Percentiles rank a stretch among this genome's conserved stretches.
phyloP scores from a whole-genome alignment of 1,284 basidiomycete genomes.

The Ustilago xerochloae region DNA sequence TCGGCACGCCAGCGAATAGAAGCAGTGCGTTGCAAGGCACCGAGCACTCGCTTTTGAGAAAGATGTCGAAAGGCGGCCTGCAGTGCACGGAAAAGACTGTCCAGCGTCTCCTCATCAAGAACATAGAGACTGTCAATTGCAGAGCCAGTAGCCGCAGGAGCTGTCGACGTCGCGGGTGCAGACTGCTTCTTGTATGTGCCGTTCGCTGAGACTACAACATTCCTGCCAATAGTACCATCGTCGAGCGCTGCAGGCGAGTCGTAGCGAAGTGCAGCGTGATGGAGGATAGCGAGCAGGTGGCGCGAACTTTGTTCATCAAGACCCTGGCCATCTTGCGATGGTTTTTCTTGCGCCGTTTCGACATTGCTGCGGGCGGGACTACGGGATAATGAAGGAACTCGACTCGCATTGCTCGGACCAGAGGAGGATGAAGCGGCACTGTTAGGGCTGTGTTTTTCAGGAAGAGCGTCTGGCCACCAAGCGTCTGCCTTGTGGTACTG shows the following conservation, averaged over 20 bases:
- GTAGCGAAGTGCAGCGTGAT: conserved; percentile 38
- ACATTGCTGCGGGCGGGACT: background rate
- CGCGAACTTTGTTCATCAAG: conserved; percentile 45
- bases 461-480: conserved; percentile 49
- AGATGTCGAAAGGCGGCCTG: conserved; percentile 41
- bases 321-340: conserved; percentile 18
- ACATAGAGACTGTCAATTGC: conserved; percentile 13
- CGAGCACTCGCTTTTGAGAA: conserved; percentile 43
- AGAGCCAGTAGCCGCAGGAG: background rate
- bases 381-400: background rate
- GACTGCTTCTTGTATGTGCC: conserved; percentile 42
- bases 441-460: conserved; percentile 15
- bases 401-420: background rate
- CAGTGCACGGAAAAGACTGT: conserved; percentile 39
- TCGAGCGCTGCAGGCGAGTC: background rate
- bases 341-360: background rate
- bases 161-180: background rate
- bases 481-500: conserved; percentile 24
- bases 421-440: background rate
- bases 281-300: conserved; percentile 42
- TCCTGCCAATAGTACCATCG: conserved; percentile 24
- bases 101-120: conserved; percentile 33
- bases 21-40: conserved; percentile 52
- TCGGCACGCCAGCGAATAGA: conserved; percentile 61
- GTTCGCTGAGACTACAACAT: conserved; percentile 21